phyloP scores from a whole-genome alignment of 2,329 filamentous ascomycete genomes.

The Microcyclosporella mali region DNA sequence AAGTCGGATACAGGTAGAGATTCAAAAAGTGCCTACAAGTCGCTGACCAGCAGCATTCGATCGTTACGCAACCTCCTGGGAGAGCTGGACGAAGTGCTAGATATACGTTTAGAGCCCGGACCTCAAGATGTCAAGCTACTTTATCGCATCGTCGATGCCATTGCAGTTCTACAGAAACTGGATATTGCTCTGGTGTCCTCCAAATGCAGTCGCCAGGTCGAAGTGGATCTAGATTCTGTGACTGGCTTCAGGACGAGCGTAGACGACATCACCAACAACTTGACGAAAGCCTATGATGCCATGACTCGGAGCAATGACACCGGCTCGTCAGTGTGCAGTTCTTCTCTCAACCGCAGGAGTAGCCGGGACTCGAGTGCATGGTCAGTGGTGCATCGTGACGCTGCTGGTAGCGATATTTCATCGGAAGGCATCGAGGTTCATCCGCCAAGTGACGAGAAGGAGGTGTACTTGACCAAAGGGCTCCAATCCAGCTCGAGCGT shows the following conservation, averaged over 20 bases:
- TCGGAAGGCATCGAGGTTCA: background rate
- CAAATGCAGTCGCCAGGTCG: conserved; percentile 1
- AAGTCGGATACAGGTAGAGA: conserved; percentile 8
- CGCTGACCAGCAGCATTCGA: conserved; percentile 10
- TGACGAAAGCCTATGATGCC: background rate
- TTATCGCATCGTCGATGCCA: conserved; percentile 7
- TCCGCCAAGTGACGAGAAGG: conserved; percentile 1
- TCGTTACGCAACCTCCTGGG: conserved; percentile 17
- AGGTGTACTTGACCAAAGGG: background rate
- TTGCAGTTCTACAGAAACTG: conserved; percentile 10
- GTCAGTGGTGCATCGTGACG: background rate
- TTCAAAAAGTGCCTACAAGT: conserved; percentile 5
- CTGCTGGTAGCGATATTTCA: background rate
- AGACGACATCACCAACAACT: background rate
- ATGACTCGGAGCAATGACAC: background rate
- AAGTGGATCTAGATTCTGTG: background rate
- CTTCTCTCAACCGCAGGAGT: background rate
- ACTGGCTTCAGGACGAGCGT: background rate
- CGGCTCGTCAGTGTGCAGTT: background rate
- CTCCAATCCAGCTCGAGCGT: background rate
- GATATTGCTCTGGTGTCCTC: conserved; percentile 6
- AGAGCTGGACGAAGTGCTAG: conserved; percentile 16
- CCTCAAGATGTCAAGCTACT: conserved; percentile 2
- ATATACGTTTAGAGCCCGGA: background rate
- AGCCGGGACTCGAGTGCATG: conserved; percentile 4